Base-by-base conservation (phyloP, 2,329 filamentous ascomycete species). In the Nectriaceae sp. region DNA sequence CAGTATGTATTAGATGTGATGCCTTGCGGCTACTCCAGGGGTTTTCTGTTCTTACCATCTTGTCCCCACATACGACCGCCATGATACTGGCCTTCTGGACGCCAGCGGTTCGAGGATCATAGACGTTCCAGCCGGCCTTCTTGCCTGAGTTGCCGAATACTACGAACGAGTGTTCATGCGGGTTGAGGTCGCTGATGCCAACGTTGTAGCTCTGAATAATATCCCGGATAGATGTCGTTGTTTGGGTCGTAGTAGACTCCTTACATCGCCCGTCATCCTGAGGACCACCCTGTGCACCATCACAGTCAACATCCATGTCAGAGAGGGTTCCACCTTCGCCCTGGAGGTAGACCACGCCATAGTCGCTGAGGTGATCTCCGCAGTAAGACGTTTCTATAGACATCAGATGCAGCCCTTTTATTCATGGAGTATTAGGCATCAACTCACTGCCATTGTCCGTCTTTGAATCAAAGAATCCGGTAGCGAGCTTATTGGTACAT, bases 231-330 rank as follows among this genome's bases (percentile, higher is more conserved):
- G 74, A 66, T 0, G 79, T 82, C 38, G 26, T 38, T 0, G 43
- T n/a, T 10, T 46, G 47, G 11, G 55, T 57, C 1, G 37, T 38
- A 1, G 47, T 48, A 2, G 44, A 44, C 4, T 48, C 40, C 24
- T 6, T 29, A 6, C 56, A 59, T 13, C 71, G 67, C 0, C 75
- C 73, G 19, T 71, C 73, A 46, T 73, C 66, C 4, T 35, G 22
- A n/a, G 48, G 44, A 0, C 46, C 67, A 4, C 70, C 66, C 36
- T 76, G 70, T 0, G 65, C 63, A 2, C 80, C 80, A 50, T 84
- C 79, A 54, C 80, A 84, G 65, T 84, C 80, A 37, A 83, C 70
- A 49, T 83, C 80, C 74, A 83, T 80, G 60, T 82, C 76, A 6
- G 71, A 73, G 40, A 81, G 68, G 20, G 71, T 62, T 3, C 68